Evolutionary conservation across 2,329 filamentous ascomycete species (phyloP), one percentile per base, ranked within the genome.

Genomic region (Trichoderma harzianum): DNA sequence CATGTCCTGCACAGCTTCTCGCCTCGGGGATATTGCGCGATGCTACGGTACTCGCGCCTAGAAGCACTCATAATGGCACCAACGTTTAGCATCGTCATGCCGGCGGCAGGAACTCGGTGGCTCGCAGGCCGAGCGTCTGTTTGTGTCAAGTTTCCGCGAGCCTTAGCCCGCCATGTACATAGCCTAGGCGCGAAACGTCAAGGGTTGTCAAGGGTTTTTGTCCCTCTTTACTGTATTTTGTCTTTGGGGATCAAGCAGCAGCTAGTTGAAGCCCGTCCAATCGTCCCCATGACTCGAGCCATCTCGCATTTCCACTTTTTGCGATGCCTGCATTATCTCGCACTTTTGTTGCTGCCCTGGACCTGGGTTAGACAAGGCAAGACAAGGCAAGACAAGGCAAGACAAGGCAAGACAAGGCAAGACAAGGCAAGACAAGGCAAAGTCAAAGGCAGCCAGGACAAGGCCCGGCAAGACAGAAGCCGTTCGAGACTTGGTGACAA

Each of bases 311-410:
- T 65, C 63, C 63, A 36, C 43, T 65, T 65, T 65, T 65, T 55
- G 63, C 63, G n/a, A 55, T 34, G 63, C 63, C 18, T 53, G 43
- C 43, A 65, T 65, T 53, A 53, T 65, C 62, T 65, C 43, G 39
- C 62, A 65, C 36, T n/a, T 28, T 26, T 30, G 24, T 28, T 53
- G 34, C 5, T 53, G 26, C 63, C 63, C 30, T 55, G 18, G 43
- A 53, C 63, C 63, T 26, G 21, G 21, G 63, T 21, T 34, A 14
- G 39, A 39, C 34, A 24, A 51, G n/a, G 18, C 18, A 21, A 47
- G 43, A n/a, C 43, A 21, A 53, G n/a, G n/a, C 10, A 24, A 53
- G 43, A n/a, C 43, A 21, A 53, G n/a, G n/a, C 10, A 24, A 53
- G 43, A n/a, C 43, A 21, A 53, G n/a, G n/a, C 10, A 24, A 47